These are phyloP conservation scores for Blastosporella zonata DNA, from an alignment of 1,284 basidiomycete genomes.

Conservation along the genomic window DNA sequence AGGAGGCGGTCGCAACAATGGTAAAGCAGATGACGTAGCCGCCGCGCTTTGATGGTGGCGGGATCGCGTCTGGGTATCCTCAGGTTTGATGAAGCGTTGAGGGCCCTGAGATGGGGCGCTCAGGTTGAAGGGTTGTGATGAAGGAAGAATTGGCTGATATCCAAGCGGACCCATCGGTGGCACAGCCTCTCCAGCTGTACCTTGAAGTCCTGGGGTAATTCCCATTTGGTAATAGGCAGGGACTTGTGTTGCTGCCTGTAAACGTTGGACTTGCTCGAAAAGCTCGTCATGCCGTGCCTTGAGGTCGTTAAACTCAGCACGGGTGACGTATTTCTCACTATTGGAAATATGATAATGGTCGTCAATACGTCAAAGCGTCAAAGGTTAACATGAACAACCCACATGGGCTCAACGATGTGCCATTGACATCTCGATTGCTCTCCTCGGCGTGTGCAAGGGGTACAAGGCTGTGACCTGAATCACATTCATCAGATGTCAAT, in stretches of 20 bases:
- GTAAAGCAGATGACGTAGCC: constrained; percentile 16
- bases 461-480: constrained; percentile 42
- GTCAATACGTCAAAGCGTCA: constrained; percentile 5
- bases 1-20: constrained; percentile 11
- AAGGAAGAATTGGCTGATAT: constrained; percentile 32
- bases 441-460: constrained; percentile 45
- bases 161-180: constrained; percentile 23
- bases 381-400: constrained; percentile 23
- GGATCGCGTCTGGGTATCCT: constrained; percentile 22
- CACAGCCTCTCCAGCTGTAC: constrained; percentile 28
- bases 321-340: constrained; percentile 47
- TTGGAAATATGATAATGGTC: constrained; percentile 3
- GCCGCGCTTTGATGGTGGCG: constrained; percentile 19
- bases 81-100: constrained; percentile 31
- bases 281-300: constrained; percentile 41
- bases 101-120: constrained; percentile 24
- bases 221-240: constrained; percentile 29
- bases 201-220: constrained; percentile 24
- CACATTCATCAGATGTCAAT: constrained; percentile 19
- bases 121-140: constrained; percentile 28
- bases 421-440: constrained; percentile 48
- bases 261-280: constrained; percentile 34
- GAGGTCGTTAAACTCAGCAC: constrained; percentile 46
- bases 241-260: constrained; percentile 24
- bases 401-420: constrained; percentile 48